These are phyloP conservation scores for Urostyla sp. DNA, from an alignment of 73 alveolate genomes.

Conservation along the genomic window DNA sequence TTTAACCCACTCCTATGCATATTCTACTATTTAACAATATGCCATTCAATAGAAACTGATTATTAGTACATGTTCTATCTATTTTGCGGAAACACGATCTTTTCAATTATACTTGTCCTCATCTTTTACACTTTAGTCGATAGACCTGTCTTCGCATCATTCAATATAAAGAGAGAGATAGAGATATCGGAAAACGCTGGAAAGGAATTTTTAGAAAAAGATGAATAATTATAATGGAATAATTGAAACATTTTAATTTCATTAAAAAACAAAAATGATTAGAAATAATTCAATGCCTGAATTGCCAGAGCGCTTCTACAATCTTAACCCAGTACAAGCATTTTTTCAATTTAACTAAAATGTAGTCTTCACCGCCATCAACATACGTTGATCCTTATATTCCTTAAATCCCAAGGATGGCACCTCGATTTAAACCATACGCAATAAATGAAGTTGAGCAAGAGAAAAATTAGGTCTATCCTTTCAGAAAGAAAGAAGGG, in stretches of 20 bases:
- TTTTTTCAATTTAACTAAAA: too few relatives aligned
- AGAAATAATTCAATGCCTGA: too few relatives aligned
- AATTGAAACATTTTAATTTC: too few relatives aligned
- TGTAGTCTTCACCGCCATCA: too few relatives aligned
- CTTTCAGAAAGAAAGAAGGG: neutral
- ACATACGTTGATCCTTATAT: too few relatives aligned
- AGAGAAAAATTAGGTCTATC: conserved; percentile 2
- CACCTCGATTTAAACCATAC: conserved; percentile 24
- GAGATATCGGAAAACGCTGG: too few relatives aligned
- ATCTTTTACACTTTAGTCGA: conserved; percentile 15
- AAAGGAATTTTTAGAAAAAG: too few relatives aligned
- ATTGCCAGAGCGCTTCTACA: too few relatives aligned
- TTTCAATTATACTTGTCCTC: conserved; percentile 1
- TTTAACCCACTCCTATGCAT: conserved; percentile 26
- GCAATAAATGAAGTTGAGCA: neutral
- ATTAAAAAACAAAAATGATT: too few relatives aligned
- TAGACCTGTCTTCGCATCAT: conserved; percentile 39
- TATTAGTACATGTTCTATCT: conserved; percentile 42
- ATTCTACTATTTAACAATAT: conserved; percentile 31
- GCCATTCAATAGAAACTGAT: neutral
- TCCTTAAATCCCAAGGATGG: too few relatives aligned
- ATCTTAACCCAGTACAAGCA: too few relatives aligned
- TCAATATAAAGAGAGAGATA: conserved; percentile 1
- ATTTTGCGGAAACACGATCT: conserved; percentile 45
- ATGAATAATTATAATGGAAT: too few relatives aligned